Percentiles rank a stretch among this genome's conserved stretches.
Conservation (phyloP, 2,329 filamentous ascomycete genomes). For the Fusarium haematococcum region DNA sequence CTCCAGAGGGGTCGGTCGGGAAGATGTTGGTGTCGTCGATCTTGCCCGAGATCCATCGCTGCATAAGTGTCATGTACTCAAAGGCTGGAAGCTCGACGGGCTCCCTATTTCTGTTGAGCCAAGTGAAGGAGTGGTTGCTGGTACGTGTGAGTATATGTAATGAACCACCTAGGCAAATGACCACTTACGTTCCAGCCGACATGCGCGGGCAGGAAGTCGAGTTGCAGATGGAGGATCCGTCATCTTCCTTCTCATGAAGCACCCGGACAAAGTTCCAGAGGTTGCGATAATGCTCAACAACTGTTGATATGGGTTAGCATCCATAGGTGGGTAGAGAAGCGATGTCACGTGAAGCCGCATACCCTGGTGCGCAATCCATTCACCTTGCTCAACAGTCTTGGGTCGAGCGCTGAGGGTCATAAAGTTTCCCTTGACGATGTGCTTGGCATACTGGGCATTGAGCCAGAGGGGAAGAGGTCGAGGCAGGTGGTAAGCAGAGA, state of each 20-base stretch:
- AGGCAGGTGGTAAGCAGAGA: conserved; percentile 73
- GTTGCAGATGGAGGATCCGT: conserved; percentile 85
- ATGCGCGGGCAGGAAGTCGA: conserved; percentile 87
- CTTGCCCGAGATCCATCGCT: conserved; percentile 97
- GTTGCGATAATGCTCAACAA: conserved; percentile 92
- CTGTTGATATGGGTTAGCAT: conserved; percentile 56
- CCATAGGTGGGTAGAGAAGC: background rate
- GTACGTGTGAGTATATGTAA: conserved; percentile 20
- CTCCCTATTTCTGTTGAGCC: conserved; percentile 88
- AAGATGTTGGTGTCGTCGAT: conserved; percentile 92
- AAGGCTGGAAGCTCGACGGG: conserved; percentile 92
- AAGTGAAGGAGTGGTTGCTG: conserved; percentile 94
- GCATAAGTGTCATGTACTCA: conserved; percentile 95
- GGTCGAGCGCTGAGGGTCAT: conserved; percentile 96
- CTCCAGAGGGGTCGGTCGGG: conserved; percentile 82
- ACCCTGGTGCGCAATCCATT: conserved; percentile 98
- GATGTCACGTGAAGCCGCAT: conserved; percentile 8
- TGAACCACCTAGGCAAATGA: background rate
- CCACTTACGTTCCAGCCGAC: conserved; percentile 89
- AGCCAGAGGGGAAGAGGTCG: conserved; percentile 77
- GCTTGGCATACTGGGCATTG: conserved; percentile 79
- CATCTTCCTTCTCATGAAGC: conserved; percentile 86
- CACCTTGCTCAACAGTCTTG: conserved; percentile 91
- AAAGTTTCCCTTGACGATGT: conserved; percentile 98
- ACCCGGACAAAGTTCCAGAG: conserved; percentile 91